A percentile compares a stretch with the other conserved stretches of the same genome.
Conservation (phyloP, 148 eudicot species). For the Rhododendron simsii region DNA sequence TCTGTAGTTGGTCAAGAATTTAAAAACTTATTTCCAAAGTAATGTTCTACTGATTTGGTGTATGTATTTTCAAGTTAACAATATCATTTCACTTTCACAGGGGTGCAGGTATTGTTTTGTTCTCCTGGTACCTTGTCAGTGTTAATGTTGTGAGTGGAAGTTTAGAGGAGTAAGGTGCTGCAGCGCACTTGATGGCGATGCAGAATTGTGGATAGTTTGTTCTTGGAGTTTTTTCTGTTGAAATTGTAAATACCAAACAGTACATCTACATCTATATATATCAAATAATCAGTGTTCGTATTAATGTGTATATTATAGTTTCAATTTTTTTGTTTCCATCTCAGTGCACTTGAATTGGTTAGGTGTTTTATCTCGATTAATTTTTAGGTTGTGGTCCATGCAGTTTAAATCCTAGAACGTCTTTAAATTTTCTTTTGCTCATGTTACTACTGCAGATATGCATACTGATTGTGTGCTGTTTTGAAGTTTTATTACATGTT, state of each 20-base stretch:
- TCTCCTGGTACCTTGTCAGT: conserved; percentile 18
- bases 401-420: neutral
- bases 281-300: conserved; percentile 13
- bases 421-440: neutral
- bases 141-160: conserved; percentile 17
- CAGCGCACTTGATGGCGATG: conserved; percentile 4
- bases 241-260: conserved; percentile 31
- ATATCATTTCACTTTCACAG: conserved; percentile 22
- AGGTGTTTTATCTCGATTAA: too few species aligned
- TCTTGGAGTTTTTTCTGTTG: conserved; percentile 16
- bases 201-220: conserved; percentile 20
- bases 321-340: neutral
- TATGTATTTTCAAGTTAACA: neutral
- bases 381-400: too few species aligned
- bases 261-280: neutral
- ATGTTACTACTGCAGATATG: neutral
- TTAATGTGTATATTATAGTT: conserved; percentile 19
- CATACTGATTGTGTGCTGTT: neutral
- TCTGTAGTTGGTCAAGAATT: neutral
- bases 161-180: conserved; percentile 18
- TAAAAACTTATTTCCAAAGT: neutral
- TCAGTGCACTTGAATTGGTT: neutral
- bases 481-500: neutral
- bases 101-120: conserved; percentile 28
- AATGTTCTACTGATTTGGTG: neutral